Percentiles rank a stretch among this genome's conserved stretches.
phyloP scores from a whole-genome alignment of 202 grass and related monocot genomes.

The Saccharum hybrid region DNA sequence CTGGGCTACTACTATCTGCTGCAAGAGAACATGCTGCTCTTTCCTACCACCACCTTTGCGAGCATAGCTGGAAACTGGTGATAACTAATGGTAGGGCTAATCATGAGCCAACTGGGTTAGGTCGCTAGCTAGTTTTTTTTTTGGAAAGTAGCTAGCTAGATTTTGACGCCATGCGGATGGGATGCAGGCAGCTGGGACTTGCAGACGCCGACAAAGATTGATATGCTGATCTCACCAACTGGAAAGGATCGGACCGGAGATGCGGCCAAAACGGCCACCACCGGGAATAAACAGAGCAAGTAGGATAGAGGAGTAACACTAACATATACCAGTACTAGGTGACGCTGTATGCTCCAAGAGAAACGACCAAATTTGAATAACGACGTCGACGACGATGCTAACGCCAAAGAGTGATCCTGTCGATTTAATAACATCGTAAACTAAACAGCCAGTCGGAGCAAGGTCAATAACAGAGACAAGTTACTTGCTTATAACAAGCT shows the following conservation, averaged over 20 bases:
- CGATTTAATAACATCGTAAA: neutral
- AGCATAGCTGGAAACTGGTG: neutral
- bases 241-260: neutral
- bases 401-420: constrained; percentile 25
- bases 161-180: constrained; percentile 9
- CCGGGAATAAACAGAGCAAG: neutral
- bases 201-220: constrained; percentile 26
- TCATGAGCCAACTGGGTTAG: constrained; percentile 18
- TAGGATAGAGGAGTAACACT: neutral
- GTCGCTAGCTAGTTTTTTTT: no score
- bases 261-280: neutral
- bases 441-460: neutral
- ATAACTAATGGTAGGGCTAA: constrained; percentile 39
- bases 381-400: constrained; percentile 20
- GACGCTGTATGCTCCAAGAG: constrained; percentile 56
- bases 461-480: no score
- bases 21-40: constrained; percentile 27
- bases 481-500: no score
- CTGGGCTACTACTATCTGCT: no score
- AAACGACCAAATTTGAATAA: constrained; percentile 34
- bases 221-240: constrained; percentile 9
- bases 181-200: neutral
- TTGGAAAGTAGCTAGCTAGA: neutral
- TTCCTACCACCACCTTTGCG: neutral
- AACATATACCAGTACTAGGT: neutral